A percentile compares a stretch with the other conserved stretches of the same genome.
phyloP scores from a whole-genome alignment of 2,329 filamentous ascomycete genomes.

The Fusarium luffae region DNA sequence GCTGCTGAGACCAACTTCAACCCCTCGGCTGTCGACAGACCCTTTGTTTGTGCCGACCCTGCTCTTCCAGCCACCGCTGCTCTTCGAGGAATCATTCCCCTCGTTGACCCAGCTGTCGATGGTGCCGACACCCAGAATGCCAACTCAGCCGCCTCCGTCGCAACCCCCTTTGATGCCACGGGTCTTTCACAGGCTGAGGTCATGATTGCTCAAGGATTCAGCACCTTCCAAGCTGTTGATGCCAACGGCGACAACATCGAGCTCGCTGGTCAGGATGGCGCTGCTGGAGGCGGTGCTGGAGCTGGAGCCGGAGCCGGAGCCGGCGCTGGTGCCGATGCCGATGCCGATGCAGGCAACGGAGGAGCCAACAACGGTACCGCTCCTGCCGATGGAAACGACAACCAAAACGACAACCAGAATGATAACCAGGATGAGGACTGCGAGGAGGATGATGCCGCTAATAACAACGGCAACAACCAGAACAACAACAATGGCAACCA shows the following conservation, averaged over 20 bases:
- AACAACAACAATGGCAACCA: background rate
- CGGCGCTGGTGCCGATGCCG: conserved; percentile 3
- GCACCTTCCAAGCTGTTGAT: conserved; percentile 64
- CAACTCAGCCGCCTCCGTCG: conserved; percentile 64
- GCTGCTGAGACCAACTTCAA: conserved; percentile 80
- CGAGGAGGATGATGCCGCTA: background rate
- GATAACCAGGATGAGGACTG: conserved; percentile 6
- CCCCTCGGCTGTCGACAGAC: conserved; percentile 69
- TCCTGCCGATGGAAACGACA: background rate
- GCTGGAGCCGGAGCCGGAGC: conserved; percentile 47
- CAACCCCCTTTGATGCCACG: conserved; percentile 65
- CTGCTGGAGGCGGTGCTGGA: conserved; percentile 38
- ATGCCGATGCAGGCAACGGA: conserved; percentile 2
- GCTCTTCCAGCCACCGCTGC: conserved; percentile 68
- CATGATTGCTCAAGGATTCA: conserved; percentile 70
- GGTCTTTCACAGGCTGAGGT: conserved; percentile 75
- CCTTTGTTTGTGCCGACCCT: conserved; percentile 72
- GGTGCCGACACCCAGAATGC: conserved; percentile 69
- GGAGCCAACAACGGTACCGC: conserved; percentile 22
- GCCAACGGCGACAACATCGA: conserved; percentile 47
- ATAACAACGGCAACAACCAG: background rate
- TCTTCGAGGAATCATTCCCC: conserved; percentile 73
- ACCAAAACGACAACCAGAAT: background rate
- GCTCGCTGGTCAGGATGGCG: conserved; percentile 52
- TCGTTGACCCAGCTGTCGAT: conserved; percentile 72